Evolutionary conservation across 163 green algal species (phyloP).

Genomic region (Dunaliella salina): DNA sequence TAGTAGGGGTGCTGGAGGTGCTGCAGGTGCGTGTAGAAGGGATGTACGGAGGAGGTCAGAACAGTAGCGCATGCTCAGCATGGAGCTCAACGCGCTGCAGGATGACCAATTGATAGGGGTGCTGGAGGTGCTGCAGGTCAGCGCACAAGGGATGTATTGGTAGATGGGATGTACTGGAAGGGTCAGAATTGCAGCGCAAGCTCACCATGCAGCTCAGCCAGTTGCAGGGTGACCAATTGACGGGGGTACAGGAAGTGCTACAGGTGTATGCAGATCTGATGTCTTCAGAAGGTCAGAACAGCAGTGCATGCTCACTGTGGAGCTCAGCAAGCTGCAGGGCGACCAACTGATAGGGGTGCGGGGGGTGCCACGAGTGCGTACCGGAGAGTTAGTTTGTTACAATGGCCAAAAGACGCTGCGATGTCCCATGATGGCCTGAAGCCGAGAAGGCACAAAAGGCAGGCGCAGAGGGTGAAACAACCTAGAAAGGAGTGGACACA

Average conservation of each 20-base stretch:
- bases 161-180: too few species aligned
- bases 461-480: too few species aligned
- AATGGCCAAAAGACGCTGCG: too few species aligned
- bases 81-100: constrained; percentile 31
- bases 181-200: too few species aligned
- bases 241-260: constrained; percentile 62
- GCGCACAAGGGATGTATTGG: constrained; percentile 2
- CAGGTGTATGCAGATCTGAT: constrained; percentile 22
- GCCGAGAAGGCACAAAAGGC: too few species aligned
- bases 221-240: constrained; percentile 45
- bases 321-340: constrained; percentile 33
- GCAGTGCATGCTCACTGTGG: constrained; percentile 21
- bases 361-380: constrained; percentile 53
- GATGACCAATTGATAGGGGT: constrained; percentile 52
- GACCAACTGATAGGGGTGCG: constrained; percentile 56
- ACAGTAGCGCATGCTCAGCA: constrained; percentile 15
- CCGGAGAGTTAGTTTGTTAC: too few species aligned
- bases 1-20: constrained; percentile 62
- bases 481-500: too few species aligned
- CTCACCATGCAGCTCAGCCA: constrained; percentile 33
- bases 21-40: constrained; percentile 36
- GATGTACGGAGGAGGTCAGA: too few species aligned
- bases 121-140: constrained; percentile 59
- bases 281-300: too few species aligned
- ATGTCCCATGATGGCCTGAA: too few species aligned